Evolutionary conservation across 768 basidiomycete genomes (phyloP), one percentile per base, ranked within the genome.

Genomic region (Amanita muscaria): DNA sequence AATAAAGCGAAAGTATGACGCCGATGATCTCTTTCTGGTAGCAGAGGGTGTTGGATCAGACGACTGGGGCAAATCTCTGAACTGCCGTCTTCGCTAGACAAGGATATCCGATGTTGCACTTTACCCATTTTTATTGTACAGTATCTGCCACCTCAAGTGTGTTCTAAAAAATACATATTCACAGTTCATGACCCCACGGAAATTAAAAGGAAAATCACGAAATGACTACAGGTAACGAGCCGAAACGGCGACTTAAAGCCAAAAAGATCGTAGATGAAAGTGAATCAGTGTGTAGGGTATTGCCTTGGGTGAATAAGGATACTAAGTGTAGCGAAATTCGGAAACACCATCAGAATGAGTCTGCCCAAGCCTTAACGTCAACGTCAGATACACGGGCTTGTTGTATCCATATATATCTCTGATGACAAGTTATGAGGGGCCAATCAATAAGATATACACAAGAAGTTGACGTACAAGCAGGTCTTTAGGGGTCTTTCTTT

Each of bases 401-500:
- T 44, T 77, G 74, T 61, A 90, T 77, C 88, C 88, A 91, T 16
- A 70, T 59, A 51, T 84, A 75, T 65, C 79, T 77, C 88, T 90
- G 43, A n/a, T 49, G 15, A 44, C 44, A 12, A 24, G 46, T 38
- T 24, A 27, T 8, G 27, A 32, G 25, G 14, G 41, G 34, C 22
- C 22, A 8, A 22, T 11, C 45, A 32, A 48, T 49, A 18, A 37
- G 47, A 36, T 12, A 12, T 8, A 9, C 25, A 25, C 1, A 8
- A 42, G 40, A 34, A 24, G 29, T 38, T 6, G 29, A 72, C 81
- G 31, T 58, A 91, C 85, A 66, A 87, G 61, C 15, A 97, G 64
- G 55, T 94, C 88, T 60, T 90, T 92, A 5, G 93, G 92, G 23
- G 88, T 88, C 65, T 72, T 80, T 56, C 94, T 70, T 49, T 65